Conservation (phyloP, 2,329 filamentous ascomycete species). For the Colletotrichum trifolii region DNA sequence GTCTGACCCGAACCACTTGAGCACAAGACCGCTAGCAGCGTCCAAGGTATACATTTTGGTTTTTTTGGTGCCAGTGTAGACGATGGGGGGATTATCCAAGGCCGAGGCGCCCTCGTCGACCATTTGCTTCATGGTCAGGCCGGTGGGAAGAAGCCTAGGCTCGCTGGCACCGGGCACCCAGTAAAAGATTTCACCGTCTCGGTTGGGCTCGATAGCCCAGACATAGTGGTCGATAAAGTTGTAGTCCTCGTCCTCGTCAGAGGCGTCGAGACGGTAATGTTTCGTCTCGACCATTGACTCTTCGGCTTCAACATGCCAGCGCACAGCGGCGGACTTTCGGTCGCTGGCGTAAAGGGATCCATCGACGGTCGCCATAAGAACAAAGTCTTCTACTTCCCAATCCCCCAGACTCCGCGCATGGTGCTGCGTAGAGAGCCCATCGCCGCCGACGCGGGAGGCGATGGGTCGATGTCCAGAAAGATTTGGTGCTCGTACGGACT, state of each 20-base stretch:
- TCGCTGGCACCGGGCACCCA: slow-evolving; percentile 76
- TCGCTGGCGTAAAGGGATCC: slow-evolving; percentile 94
- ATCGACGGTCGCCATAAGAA: slow-evolving; percentile 99
- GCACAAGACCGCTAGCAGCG: slow-evolving; percentile 82
- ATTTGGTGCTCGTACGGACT: slow-evolving; percentile 90
- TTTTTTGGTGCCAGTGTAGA: slow-evolving; percentile 92
- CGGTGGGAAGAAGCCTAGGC: slow-evolving; percentile 72
- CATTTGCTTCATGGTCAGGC: slow-evolving; percentile 84
- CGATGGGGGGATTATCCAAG: slow-evolving; percentile 78
- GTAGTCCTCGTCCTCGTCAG: slow-evolving; percentile 68
- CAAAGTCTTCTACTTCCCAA: slow-evolving; percentile 99
- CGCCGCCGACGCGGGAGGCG: slow-evolving; percentile 61
- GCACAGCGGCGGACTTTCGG: slow-evolving; percentile 83
- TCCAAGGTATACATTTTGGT: slow-evolving; percentile 91
- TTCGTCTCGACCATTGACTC: slow-evolving; percentile 91
- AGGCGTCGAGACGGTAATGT: slow-evolving; percentile 79
- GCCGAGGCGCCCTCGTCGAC: slow-evolving; percentile 85
- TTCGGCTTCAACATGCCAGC: slow-evolving; percentile 87
- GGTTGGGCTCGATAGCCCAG: slow-evolving; percentile 94
- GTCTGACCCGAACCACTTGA: slow-evolving; percentile 85
- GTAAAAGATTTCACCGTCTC: slow-evolving; percentile 87
- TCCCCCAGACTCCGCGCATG: slow-evolving; percentile 97
- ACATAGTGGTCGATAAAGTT: slow-evolving; percentile 84
- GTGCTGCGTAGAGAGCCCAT: slow-evolving; percentile 83
- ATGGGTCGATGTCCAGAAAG: slow-evolving; percentile 72